Conservation (phyloP, 495 filamentous ascomycete genomes). For the Neurospora sp. region DNA sequence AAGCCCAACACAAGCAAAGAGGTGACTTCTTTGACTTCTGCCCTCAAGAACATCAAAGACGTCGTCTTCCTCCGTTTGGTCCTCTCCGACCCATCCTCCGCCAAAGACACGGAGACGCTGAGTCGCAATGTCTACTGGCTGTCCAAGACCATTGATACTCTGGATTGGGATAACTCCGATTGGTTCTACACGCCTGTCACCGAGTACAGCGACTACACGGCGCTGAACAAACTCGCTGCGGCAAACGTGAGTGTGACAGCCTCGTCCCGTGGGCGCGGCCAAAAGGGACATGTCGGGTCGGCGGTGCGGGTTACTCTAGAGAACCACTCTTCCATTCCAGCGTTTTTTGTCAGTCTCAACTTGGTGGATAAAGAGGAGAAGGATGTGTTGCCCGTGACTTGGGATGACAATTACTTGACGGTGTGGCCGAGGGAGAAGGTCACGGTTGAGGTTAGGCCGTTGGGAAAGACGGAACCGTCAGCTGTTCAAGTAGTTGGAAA, state of each 20-base stretch:
- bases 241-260: constrained; percentile 28
- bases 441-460: background rate
- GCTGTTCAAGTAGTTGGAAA: constrained; percentile 10
- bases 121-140: constrained; percentile 60
- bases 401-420: constrained; percentile 56
- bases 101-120: constrained; percentile 13
- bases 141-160: constrained; percentile 32
- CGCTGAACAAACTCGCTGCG: constrained; percentile 29
- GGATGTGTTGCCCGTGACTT: constrained; percentile 43
- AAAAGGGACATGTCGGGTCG: background rate
- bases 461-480: background rate
- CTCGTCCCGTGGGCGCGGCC: background rate
- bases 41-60: constrained; percentile 28
- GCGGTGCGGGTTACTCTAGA: constrained; percentile 31
- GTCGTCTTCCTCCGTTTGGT: constrained; percentile 43
- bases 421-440: constrained; percentile 48
- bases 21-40: constrained; percentile 19
- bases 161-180: constrained; percentile 46
- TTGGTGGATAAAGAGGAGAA: constrained; percentile 30
- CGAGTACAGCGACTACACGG: constrained; percentile 41
- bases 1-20: constrained; percentile 30
- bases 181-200: constrained; percentile 52
- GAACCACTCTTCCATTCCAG: constrained; percentile 42
- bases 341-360: constrained; percentile 46
- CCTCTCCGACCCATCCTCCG: constrained; percentile 26